Percentiles rank a stretch among this genome's conserved stretches.
Conservation (phyloP, 1,284 basidiomycete genomes). For the Ganoderma lingzhi region DNA sequence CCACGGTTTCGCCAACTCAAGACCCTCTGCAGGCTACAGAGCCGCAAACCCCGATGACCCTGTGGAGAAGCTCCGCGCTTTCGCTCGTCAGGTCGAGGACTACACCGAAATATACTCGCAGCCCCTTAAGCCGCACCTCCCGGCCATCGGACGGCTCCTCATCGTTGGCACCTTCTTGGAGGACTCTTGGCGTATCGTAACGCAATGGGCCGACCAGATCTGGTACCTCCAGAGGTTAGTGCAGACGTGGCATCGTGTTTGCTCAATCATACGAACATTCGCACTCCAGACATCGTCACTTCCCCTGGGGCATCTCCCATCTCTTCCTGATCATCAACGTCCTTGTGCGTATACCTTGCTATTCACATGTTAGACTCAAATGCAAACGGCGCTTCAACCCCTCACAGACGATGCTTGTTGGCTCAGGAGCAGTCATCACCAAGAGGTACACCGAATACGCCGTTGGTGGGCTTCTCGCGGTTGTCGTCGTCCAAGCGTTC, state of each 20-base stretch:
- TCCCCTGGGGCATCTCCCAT: constrained; percentile 96
- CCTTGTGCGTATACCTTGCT: constrained; percentile 66
- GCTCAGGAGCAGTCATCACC: constrained; percentile 88
- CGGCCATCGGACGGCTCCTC: constrained; percentile 94
- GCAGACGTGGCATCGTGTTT: constrained; percentile 21
- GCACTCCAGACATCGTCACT: constrained; percentile 81
- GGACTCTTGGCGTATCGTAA: constrained; percentile 93
- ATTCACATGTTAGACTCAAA: constrained; percentile 12
- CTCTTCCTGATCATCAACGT: constrained; percentile 94
- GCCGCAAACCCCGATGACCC: constrained; percentile 84
- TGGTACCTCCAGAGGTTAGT: constrained; percentile 95
- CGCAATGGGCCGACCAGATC: constrained; percentile 96
- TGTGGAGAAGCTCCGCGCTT: constrained; percentile 82
- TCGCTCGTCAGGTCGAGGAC: constrained; percentile 90
- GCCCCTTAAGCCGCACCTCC: constrained; percentile 94
- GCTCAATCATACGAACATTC: constrained; percentile 10
- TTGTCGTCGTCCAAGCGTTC: constrained; percentile 92
- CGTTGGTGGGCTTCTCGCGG: constrained; percentile 88
- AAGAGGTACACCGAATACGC: constrained; percentile 92
- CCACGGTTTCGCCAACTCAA: constrained; percentile 75
- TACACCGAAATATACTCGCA: constrained; percentile 92
- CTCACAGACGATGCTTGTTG: constrained; percentile 85
- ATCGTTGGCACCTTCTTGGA: constrained; percentile 99
- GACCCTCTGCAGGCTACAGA: constrained; percentile 73
- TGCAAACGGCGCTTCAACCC: neutral